Evolutionary conservation across 1,284 basidiomycete species (phyloP), one percentile per base, ranked within the genome.

Genomic region (Ustilago tritici): DNA sequence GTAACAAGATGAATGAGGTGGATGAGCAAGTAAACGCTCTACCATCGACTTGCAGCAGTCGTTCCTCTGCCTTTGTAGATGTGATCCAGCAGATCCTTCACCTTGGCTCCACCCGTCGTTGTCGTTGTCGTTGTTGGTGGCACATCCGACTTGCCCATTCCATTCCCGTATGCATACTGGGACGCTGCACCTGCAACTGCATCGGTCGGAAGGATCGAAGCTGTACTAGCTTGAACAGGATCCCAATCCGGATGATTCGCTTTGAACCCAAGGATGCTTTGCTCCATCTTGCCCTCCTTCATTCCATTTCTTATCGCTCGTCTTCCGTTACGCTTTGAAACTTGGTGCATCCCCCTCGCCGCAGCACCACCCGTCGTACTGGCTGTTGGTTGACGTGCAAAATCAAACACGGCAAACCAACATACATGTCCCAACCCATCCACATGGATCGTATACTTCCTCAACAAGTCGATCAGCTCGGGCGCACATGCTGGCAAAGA

Each of bases 361-460:
- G 65, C 69, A 19, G 49, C 64, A 5, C 74, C 69, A 6, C 65
- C 69, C 66, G 62, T 67, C 93, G 78, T 96, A 93, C 70, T 76
- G 35, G 74, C 74, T 38, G 58, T 70, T 32, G 74, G 62, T 56
- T 76, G 74, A n/a, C 95, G 88, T 86, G 94, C 91, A 87, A 98
- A 98, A 86, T 98, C 95, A 85, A 99, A 99, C 64, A 97, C 95
- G 0, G 96, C 97, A 87, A 98, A 99, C 70, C 93, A 95, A 86
- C 97, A 99, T 10, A 99, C 94, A 83, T 97, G 96, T 11, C 97
- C 96, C 3, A 97, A 89, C 1, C 95, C 94, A 79, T 98, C 95
- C 36, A 99, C 93, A 86, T 98, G 95, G 0, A 99, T 92, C 0
- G 95, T 93, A 84, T 97, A 98, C 87, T 80, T 76, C n/a, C 83